phyloP scores from a whole-genome alignment of 805 yeast genomes.

The Saturnispora gosingensis region DNA sequence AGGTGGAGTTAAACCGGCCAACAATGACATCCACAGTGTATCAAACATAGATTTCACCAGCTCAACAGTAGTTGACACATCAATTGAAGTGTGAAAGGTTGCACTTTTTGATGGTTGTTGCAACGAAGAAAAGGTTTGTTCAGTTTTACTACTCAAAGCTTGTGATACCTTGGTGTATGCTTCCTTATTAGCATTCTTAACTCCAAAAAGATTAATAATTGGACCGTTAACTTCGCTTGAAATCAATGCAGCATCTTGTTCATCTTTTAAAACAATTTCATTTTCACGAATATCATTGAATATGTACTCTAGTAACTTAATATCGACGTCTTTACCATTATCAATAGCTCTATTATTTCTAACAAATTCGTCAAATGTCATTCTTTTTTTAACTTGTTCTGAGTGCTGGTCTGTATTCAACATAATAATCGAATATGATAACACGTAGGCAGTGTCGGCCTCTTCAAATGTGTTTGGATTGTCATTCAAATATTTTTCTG shows the following conservation, averaged over 20 bases:
- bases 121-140: constrained; percentile 62
- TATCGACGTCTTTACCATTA: constrained; percentile 77
- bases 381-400: constrained; percentile 71
- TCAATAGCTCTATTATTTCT: constrained; percentile 87
- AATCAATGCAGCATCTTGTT: constrained; percentile 84
- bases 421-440: constrained; percentile 87
- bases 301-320: constrained; percentile 57
- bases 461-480: constrained; percentile 83
- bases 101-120: constrained; percentile 37
- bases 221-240: constrained; percentile 43
- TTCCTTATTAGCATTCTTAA: constrained; percentile 61
- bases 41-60: constrained; percentile 92
- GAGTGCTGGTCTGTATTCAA: constrained; percentile 93
- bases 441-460: constrained; percentile 88
- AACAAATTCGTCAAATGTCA: constrained; percentile 83
- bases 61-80: constrained; percentile 54
- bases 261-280: constrained; percentile 87
- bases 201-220: constrained; percentile 45
- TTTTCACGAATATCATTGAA: constrained; percentile 70
- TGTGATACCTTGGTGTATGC: constrained; percentile 89
- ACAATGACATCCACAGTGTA: constrained; percentile 91
- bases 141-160: constrained; percentile 86
- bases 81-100: constrained; percentile 41
- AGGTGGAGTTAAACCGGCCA: constrained; percentile 91
- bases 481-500: constrained; percentile 81